These are phyloP conservation scores for Mycena vitilis DNA, from an alignment of 768 basidiomycete genomes.

Conservation along the genomic window DNA sequence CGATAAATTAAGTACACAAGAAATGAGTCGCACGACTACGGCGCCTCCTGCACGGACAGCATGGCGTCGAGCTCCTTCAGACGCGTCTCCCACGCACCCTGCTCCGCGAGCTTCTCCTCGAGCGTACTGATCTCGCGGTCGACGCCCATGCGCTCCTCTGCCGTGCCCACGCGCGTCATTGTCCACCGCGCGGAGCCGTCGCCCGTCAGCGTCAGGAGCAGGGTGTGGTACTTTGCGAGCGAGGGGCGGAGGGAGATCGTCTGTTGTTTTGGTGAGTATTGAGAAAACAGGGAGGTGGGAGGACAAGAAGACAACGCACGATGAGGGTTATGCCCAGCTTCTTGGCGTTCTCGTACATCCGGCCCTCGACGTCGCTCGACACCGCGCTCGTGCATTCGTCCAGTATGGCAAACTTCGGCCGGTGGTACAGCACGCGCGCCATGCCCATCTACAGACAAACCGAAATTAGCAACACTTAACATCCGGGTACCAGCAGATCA, in stretches of 20 bases:
- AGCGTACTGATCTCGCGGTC: conserved; percentile 78
- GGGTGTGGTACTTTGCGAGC: conserved; percentile 89
- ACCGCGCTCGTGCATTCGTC: conserved; percentile 97
- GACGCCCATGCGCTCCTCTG: conserved; percentile 79
- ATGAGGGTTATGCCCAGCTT: conserved; percentile 90
- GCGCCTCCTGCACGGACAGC: conserved; percentile 57
- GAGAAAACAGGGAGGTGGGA: not conserved
- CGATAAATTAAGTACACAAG: not conserved
- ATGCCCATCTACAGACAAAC: conserved; percentile 77
- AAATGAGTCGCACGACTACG: not conserved
- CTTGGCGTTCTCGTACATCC: conserved; percentile 96
- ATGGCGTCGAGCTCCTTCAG: conserved; percentile 72
- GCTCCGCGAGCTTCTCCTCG: conserved; percentile 76
- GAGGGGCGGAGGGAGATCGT: conserved; percentile 67
- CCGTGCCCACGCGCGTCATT: conserved; percentile 75
- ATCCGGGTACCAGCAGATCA: too few relatives aligned
- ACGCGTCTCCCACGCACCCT: conserved; percentile 77
- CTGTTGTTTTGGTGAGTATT: conserved; percentile 8
- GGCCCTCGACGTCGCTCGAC: conserved; percentile 94
- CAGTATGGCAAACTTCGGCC: conserved; percentile 84
- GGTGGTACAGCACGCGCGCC: conserved; percentile 92
- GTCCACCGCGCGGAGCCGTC: conserved; percentile 80
- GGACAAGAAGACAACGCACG: not conserved
- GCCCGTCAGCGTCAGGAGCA: conserved; percentile 82
- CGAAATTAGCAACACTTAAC: conserved; percentile 17